Evolutionary conservation across 2,329 filamentous ascomycete species (phyloP).

Genomic region (Cadophora sp.): DNA sequence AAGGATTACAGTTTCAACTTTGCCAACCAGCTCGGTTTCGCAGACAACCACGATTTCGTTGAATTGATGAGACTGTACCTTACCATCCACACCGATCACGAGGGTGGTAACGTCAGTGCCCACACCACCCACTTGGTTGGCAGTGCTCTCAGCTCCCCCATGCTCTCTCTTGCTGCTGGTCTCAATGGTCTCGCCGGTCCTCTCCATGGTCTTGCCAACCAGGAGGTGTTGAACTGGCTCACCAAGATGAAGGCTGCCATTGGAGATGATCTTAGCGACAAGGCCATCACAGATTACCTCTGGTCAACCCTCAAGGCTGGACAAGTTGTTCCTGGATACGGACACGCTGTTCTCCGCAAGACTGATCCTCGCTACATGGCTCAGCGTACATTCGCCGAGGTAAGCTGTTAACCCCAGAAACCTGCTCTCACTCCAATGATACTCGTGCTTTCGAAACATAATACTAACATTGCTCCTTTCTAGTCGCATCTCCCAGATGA

Average conservation of each 20-base stretch:
- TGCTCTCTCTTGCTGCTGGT: conserved; percentile 94
- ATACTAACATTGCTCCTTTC: not conserved
- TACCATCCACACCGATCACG: conserved; percentile 99
- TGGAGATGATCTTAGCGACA: conserved; percentile 93
- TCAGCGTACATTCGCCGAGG: conserved; percentile 88
- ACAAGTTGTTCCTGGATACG: conserved; percentile 97
- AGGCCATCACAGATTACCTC: conserved; percentile 97
- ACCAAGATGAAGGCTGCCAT: conserved; percentile 97
- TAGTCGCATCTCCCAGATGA: conserved; percentile 87
- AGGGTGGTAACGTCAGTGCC: conserved; percentile 98
- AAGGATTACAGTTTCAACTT: conserved; percentile 99
- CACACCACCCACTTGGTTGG: conserved; percentile 99
- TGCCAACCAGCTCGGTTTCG: conserved; percentile 98
- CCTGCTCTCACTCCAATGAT: not conserved
- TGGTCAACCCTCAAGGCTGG: conserved; percentile 96
- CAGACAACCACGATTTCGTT: conserved; percentile 93
- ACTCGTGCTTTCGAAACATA: too few species aligned
- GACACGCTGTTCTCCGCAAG: conserved; percentile 99
- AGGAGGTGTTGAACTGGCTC: conserved; percentile 99
- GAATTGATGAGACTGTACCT: conserved; percentile 99
- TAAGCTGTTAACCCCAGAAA: conserved; percentile 16
- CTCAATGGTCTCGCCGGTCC: conserved; percentile 98
- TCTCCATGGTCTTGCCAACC: conserved; percentile 98
- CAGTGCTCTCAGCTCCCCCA: conserved; percentile 93
- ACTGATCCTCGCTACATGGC: conserved; percentile 98